These are phyloP conservation scores for Coemansia sp. DNA, from an alignment of 192 early-diverging fungal genomes.

Conservation along the genomic window DNA sequence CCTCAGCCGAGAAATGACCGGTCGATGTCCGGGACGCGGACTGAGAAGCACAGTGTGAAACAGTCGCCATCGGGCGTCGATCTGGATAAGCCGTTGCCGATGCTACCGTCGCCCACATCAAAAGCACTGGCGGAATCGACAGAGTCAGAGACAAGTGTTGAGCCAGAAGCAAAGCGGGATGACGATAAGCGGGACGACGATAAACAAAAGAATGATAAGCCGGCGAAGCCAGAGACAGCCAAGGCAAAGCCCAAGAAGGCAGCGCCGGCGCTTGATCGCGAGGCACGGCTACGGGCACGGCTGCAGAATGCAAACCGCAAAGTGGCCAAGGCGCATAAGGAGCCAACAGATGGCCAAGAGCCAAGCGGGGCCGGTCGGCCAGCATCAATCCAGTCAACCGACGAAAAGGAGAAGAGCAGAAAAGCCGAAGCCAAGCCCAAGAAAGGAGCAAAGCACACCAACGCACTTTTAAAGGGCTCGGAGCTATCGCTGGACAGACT, in stretches of 20 bases:
- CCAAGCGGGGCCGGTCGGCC: background rate
- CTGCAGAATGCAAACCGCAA: conserved; percentile 36
- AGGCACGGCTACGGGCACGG: conserved; percentile 32
- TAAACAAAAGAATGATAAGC: background rate
- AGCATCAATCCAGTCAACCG: background rate
- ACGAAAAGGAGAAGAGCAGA: background rate
- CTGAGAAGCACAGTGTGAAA: background rate
- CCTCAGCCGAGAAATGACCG: too few species aligned
- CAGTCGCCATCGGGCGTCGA: conserved; percentile 6
- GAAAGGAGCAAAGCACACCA: background rate
- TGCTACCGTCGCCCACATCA: conserved; percentile 3
- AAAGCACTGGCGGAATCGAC: too few species aligned
- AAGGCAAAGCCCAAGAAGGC: background rate
- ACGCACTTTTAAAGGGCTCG: background rate
- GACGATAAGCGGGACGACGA: too few species aligned
- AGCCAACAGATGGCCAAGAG: background rate
- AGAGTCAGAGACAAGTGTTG: too few species aligned
- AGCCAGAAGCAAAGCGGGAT: too few species aligned
- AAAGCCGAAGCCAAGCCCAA: background rate
- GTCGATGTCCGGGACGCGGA: too few species aligned
- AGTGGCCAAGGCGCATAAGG: conserved; percentile 34
- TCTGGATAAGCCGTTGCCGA: conserved; percentile 34
- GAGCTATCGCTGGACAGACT: conserved; percentile 9
- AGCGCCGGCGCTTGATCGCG: conserved; percentile 18
- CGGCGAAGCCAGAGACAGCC: background rate